Base-by-base conservation (phyloP, 306 rosid species). In the Castanospermum australe region DNA sequence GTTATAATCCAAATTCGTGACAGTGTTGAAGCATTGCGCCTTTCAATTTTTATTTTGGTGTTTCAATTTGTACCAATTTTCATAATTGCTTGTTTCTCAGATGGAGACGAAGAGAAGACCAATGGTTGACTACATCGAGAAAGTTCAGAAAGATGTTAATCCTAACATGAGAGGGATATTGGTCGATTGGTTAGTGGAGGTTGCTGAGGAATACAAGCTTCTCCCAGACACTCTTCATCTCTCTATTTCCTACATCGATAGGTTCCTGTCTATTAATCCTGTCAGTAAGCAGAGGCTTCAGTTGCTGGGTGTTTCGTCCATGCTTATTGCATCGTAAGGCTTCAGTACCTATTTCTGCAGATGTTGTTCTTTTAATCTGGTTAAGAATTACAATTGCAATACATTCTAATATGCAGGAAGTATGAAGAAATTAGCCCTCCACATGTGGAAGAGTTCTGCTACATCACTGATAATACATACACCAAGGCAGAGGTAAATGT, bases 151-250 rank as follows among this genome's bases (percentile, higher is more conserved):
- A 6, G 93, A 88, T 15, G 48, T 94, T 21, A 83, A 86, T 51
- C 60, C 90, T 0, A 82, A 81, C 42, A 89, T 86, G 95, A 92
- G 98, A 75, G 97, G 91, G 10, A 66, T 82, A 8, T 76, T 92
- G 69, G 90, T 94, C 6, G 98, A 92, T 76, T 94, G 98, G 98
- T 76, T 94, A 55, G 94, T 90, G 4, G 92, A 89, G 5, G 92
- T 94, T 67, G 97, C 90, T 0, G 97, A 92, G 36, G 91, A 92
- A 14, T 88, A 88, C 74, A 87, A 88, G 80, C 98, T 94, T 24
- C 84, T 85, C 25, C 45, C 97, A 0, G 97, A 94, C 14, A 88
- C 97, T 10, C 82, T 92, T 17, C 82, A 71, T 69, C 94, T 90
- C 38, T 55, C 90, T 1, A 79, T 94, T 59, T 84, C 91, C 0